These are phyloP conservation scores for Beauveria bassiana DNA, from an alignment of 2,329 filamentous ascomycete species.

Conservation along the genomic window DNA sequence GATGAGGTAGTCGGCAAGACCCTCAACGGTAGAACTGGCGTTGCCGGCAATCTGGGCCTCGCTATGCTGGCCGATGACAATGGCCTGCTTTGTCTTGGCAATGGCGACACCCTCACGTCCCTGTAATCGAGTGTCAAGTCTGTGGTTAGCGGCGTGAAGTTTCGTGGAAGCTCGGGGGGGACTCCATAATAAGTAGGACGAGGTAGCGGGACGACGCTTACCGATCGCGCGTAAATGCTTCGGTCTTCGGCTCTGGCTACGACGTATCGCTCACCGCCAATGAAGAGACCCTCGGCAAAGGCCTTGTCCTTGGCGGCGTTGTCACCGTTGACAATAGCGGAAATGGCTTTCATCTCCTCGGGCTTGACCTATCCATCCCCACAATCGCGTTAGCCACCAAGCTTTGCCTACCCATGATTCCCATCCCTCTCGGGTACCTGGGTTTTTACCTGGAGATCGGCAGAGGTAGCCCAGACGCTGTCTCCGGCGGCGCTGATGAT, in stretches of 20 bases:
- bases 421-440: neutral
- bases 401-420: too few relatives aligned
- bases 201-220: constrained; percentile 31
- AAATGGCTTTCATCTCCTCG: constrained; percentile 52
- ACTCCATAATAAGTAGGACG: neutral
- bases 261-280: constrained; percentile 73
- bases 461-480: constrained; percentile 67
- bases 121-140: constrained; percentile 23
- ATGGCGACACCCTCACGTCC: constrained; percentile 75
- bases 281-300: constrained; percentile 63
- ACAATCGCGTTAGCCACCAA: neutral
- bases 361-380: constrained; percentile 28
- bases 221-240: constrained; percentile 80
- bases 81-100: constrained; percentile 80
- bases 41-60: constrained; percentile 67
- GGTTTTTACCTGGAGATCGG: constrained; percentile 61
- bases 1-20: constrained; percentile 81
- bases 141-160: neutral
- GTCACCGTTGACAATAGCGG: constrained; percentile 41
- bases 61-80: constrained; percentile 81
- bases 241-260: constrained; percentile 67
- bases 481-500: constrained; percentile 77
- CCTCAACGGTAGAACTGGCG: constrained; percentile 70
- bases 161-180: neutral
- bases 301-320: constrained; percentile 53